Evolutionary conservation across 2,329 filamentous ascomycete species (phyloP).

Genomic region (Mollisiaceae sp.): DNA sequence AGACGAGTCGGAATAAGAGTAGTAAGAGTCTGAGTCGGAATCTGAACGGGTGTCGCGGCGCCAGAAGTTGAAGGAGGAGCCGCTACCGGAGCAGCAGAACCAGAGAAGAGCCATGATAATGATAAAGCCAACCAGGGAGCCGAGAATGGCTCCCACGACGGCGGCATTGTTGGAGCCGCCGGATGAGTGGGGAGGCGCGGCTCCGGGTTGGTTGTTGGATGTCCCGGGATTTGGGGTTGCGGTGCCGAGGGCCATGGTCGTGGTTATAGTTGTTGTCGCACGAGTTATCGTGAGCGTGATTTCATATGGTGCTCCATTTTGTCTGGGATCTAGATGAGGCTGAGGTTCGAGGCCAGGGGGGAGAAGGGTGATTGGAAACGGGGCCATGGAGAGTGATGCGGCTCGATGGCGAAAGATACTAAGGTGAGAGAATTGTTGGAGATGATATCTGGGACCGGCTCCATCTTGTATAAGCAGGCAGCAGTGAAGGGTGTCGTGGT

Average conservation of each 20-base stretch:
- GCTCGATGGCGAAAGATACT: not conserved
- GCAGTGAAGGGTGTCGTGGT: not conserved
- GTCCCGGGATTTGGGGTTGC: not conserved
- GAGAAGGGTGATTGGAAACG: slow-evolving; percentile 12
- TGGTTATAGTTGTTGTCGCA: slow-evolving; percentile 21
- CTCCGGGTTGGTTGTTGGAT: not conserved
- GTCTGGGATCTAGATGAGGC: slow-evolving; percentile 12
- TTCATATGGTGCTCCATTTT: slow-evolving; percentile 11
- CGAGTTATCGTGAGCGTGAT: slow-evolving; percentile 24
- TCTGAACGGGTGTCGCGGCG: not conserved
- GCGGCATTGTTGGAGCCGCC: slow-evolving; percentile 10
- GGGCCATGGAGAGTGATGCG: slow-evolving; percentile 14
- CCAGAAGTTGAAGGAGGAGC: not conserved
- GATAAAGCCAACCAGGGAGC: slow-evolving; percentile 41
- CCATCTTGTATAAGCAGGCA: not conserved
- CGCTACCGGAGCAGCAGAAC: slow-evolving; percentile 8
- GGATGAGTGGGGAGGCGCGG: not conserved
- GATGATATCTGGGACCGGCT: not conserved
- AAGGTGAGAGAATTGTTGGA: not conserved
- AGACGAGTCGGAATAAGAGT: slow-evolving; percentile 3
- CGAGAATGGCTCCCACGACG: slow-evolving; percentile 33
- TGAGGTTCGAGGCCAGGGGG: not conserved
- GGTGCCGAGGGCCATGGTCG: slow-evolving; percentile 22
- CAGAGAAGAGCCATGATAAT: slow-evolving; percentile 36
- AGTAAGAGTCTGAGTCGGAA: slow-evolving; percentile 21